These are phyloP conservation scores for Pythium myriotylum DNA, from an alignment of 352 stramenopile species.

Conservation along the genomic window DNA sequence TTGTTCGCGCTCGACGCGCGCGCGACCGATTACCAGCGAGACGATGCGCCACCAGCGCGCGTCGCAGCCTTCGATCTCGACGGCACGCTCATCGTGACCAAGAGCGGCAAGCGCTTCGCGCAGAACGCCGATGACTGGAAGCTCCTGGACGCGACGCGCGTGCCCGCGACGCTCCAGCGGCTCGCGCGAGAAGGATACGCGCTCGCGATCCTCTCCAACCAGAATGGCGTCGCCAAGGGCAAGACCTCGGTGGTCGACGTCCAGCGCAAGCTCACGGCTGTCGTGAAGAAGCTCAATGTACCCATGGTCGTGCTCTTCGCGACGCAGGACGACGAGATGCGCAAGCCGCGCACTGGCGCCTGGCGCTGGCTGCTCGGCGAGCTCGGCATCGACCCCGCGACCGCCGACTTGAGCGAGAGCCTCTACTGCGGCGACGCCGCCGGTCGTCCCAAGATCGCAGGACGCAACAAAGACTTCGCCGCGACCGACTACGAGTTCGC, in stretches of 20 bases:
- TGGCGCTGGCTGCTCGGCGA: constrained; percentile 59
- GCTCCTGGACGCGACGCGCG: constrained; percentile 63
- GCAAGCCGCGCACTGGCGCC: constrained; percentile 72
- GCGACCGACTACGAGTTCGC: constrained; percentile 90
- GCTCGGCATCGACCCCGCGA: constrained; percentile 19
- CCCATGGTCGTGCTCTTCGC: constrained; percentile 74
- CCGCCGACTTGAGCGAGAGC: constrained; percentile 52
- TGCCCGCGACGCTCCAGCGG: constrained; percentile 51
- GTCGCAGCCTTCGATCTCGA: constrained; percentile 85
- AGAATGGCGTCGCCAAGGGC: constrained; percentile 82
- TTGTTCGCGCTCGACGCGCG: constrained; percentile 56
- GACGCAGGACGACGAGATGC: constrained; percentile 74
- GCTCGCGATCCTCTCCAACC: constrained; percentile 83
- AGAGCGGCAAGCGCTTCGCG: constrained; percentile 83
- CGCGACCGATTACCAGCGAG: neutral
- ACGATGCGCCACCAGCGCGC: constrained; percentile 1
- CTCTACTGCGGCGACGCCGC: constrained; percentile 88
- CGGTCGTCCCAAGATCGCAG: constrained; percentile 67
- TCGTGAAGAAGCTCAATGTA: constrained; percentile 60
- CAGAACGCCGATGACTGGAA: constrained; percentile 75
- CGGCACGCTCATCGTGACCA: constrained; percentile 81
- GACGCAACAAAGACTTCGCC: constrained; percentile 81
- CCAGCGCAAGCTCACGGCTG: constrained; percentile 68
- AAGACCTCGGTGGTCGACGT: constrained; percentile 62
- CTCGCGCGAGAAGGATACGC: constrained; percentile 51